These are phyloP conservation scores for Exophiala dermatitidis DNA, from an alignment of 2,329 filamentous ascomycete species.

Conservation along the genomic window DNA sequence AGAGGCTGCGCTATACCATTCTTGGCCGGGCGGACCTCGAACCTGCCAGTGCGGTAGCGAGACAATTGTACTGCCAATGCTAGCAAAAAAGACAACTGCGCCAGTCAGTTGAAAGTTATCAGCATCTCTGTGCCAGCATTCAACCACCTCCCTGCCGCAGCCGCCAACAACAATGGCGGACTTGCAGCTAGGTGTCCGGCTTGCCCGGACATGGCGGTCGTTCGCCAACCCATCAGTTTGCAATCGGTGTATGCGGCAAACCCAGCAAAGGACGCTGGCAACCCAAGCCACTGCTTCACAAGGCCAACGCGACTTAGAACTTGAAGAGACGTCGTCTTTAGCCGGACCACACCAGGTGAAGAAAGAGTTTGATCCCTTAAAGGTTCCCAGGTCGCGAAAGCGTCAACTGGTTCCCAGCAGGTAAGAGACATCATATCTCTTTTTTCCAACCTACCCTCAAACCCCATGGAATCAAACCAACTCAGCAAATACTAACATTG, in stretches of 20 bases:
- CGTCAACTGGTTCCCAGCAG: conserved; percentile 35
- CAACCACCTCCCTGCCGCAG: background rate
- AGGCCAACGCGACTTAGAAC: conserved; percentile 10
- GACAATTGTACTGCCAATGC: background rate
- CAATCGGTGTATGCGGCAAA: conserved; percentile 14
- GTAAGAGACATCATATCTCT: conserved; percentile 27
- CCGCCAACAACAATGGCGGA: conserved; percentile 9
- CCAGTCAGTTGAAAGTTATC: background rate
- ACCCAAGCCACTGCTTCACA: conserved; percentile 26
- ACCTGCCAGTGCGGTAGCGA: background rate
- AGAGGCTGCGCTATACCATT: conserved; percentile 1
- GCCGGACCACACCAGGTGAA: conserved; percentile 4
- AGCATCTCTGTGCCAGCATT: background rate
- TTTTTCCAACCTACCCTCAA: background rate
- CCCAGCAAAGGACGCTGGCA: conserved; percentile 44
- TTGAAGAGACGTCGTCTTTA: conserved; percentile 20
- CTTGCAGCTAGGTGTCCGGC: conserved; percentile 4
- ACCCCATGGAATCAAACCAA: background rate
- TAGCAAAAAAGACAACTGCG: background rate
- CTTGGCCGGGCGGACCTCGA: background rate
- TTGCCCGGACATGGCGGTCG: conserved; percentile 11
- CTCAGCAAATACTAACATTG: background rate
- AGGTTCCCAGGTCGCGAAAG: conserved; percentile 37
- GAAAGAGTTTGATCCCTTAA: conserved; percentile 43
- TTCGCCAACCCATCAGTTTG: conserved; percentile 14